Percentiles rank a stretch among this genome's conserved stretches.
Evolutionary conservation across 495 filamentous ascomycete genomes (phyloP).

Genomic region (Oleoguttula mirabilis): DNA sequence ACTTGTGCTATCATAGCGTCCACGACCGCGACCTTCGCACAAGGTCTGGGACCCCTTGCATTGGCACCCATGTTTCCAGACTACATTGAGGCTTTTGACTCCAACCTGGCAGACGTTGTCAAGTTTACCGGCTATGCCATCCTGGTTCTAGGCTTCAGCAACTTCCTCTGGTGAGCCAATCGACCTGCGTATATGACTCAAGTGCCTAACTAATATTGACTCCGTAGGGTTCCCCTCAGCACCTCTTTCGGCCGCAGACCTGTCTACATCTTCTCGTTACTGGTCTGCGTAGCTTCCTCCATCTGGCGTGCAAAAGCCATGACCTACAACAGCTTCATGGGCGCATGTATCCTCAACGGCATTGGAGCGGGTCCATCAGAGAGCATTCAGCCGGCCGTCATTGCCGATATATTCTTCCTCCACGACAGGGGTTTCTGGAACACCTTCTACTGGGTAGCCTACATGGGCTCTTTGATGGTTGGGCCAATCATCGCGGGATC

Average conservation of each 20-base stretch:
- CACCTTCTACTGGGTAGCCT: constrained; percentile 47
- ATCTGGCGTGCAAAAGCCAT: constrained; percentile 49
- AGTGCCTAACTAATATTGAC: too few relatives aligned
- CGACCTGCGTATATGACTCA: not conserved
- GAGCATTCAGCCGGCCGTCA: constrained; percentile 50
- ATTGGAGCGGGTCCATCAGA: constrained; percentile 48
- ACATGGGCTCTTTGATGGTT: constrained; percentile 26
- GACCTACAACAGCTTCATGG: constrained; percentile 50
- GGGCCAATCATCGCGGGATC: constrained; percentile 48
- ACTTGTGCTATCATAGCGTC: constrained; percentile 30
- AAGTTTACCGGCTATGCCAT: constrained; percentile 50
- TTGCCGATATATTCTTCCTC: constrained; percentile 55
- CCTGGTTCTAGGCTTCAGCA: constrained; percentile 50
- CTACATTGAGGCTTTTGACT: constrained; percentile 44
- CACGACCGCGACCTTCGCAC: constrained; percentile 42
- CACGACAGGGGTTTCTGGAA: constrained; percentile 56
- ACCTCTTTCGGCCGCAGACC: constrained; percentile 47
- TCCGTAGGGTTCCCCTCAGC: constrained; percentile 45
- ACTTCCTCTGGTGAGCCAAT: constrained; percentile 38
- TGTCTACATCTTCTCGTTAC: constrained; percentile 43
- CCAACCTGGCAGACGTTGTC: constrained; percentile 38
- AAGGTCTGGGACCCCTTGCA: constrained; percentile 47
- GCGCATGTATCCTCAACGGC: constrained; percentile 43
- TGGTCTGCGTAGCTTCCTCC: constrained; percentile 43
- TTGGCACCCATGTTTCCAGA: constrained; percentile 47